A percentile compares a stretch with the other conserved stretches of the same genome.
phyloP scores from a whole-genome alignment of 1,284 basidiomycete genomes.

The Ceratobasidium sp. region DNA sequence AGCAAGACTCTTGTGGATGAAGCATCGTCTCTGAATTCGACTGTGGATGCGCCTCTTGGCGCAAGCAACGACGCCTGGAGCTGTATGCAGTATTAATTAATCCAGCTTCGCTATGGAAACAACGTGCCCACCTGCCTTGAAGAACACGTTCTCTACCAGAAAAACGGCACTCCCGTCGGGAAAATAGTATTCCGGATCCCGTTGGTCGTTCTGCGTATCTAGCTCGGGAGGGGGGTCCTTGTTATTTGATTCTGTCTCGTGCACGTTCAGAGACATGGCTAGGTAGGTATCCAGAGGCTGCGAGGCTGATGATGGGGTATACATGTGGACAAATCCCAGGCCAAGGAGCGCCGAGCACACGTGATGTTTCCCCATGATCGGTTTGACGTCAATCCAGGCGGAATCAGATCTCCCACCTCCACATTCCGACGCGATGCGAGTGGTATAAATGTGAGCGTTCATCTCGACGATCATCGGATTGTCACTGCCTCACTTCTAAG shows the following conservation, averaged over 20 bases:
- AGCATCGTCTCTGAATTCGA: background rate
- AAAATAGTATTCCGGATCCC: slow-evolving; percentile 2
- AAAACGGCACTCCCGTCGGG: slow-evolving; percentile 13
- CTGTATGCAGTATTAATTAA: background rate
- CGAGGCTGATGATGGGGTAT: no score
- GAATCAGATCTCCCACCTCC: slow-evolving; percentile 37
- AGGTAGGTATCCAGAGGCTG: background rate
- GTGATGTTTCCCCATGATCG: background rate
- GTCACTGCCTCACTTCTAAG: background rate
- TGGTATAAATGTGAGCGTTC: slow-evolving; percentile 18
- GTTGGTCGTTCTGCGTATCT: no score
- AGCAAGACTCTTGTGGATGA: background rate
- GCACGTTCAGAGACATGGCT: background rate
- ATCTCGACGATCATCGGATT: background rate
- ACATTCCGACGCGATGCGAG: slow-evolving; percentile 3
- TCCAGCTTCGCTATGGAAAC: background rate
- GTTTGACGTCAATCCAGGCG: slow-evolving; percentile 26
- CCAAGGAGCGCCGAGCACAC: no score
- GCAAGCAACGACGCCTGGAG: slow-evolving; percentile 3
- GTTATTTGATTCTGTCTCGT: background rate
- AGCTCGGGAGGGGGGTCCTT: background rate
- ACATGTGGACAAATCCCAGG: no score
- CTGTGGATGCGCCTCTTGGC: background rate
- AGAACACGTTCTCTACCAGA: background rate
- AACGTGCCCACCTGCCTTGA: slow-evolving; percentile 12